A percentile compares a stretch with the other conserved stretches of the same genome.
phyloP scores from a whole-genome alignment of 2,329 filamentous ascomycete species.

The Nemania sp. region DNA sequence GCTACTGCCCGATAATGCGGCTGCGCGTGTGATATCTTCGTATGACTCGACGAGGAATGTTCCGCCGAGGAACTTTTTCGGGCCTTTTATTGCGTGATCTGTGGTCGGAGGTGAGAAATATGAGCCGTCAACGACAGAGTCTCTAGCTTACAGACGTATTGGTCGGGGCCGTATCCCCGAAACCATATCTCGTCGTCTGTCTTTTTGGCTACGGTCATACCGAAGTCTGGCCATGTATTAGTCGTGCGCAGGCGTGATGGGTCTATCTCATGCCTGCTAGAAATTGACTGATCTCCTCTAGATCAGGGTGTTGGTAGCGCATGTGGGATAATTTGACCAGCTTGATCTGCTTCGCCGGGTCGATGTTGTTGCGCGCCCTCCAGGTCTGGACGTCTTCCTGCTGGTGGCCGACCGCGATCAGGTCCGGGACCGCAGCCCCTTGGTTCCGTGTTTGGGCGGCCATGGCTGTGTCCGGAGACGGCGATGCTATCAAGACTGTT shows the following conservation, averaged over 20 bases:
- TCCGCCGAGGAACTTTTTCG: conserved; percentile 24
- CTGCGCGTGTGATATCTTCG: conserved; percentile 23
- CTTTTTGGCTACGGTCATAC: conserved; percentile 22
- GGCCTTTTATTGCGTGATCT: conserved; percentile 24
- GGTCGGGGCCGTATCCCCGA: conserved; percentile 24
- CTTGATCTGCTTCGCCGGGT: conserved; percentile 18
- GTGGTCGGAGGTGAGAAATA: neutral
- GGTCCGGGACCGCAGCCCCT: conserved; percentile 22
- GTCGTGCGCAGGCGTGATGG: neutral
- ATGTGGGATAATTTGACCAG: conserved; percentile 24
- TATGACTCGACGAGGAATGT: conserved; percentile 24
- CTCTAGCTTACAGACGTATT: conserved; percentile 26
- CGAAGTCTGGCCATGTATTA: conserved; percentile 21
- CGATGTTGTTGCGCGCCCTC: conserved; percentile 26
- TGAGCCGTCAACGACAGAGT: neutral
- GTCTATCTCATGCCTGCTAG: conserved; percentile 14
- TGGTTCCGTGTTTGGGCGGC: conserved; percentile 17
- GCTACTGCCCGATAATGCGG: conserved; percentile 17
- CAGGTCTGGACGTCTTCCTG: conserved; percentile 22
- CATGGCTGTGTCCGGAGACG: conserved; percentile 3
- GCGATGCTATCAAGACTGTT: neutral
- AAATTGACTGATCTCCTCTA: conserved; percentile 21
- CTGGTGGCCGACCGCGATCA: conserved; percentile 21
- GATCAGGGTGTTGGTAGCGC: conserved; percentile 27
- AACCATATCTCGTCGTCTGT: conserved; percentile 22